These are phyloP conservation scores for Kodamaea ohmeri DNA, from an alignment of 1,139 yeast genomes.

Conservation along the genomic window DNA sequence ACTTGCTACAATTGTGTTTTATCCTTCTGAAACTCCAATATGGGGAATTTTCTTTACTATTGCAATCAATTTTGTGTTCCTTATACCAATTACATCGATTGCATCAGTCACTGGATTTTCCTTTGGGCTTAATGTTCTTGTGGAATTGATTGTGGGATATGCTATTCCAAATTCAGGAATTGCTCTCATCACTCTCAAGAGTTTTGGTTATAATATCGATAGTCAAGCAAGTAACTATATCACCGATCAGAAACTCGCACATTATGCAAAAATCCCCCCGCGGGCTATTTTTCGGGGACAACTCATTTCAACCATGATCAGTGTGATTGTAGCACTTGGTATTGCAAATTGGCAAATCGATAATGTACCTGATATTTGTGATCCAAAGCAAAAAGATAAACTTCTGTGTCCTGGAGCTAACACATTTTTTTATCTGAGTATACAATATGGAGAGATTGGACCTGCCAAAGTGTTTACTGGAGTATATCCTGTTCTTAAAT, in stretches of 20 bases:
- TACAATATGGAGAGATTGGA: conserved; percentile 66
- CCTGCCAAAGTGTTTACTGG: conserved; percentile 54
- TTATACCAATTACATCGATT: conserved; percentile 49
- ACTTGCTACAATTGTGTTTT: conserved; percentile 45
- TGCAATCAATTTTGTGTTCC: conserved; percentile 51
- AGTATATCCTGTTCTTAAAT: conserved; percentile 48
- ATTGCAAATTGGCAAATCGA: conserved; percentile 54
- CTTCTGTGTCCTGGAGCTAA: conserved; percentile 51
- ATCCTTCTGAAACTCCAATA: conserved; percentile 50
- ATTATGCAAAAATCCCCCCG: conserved; percentile 61
- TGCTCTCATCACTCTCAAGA: conserved; percentile 58
- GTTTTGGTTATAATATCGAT: conserved; percentile 58
- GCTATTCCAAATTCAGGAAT: conserved; percentile 63
- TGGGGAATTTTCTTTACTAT: conserved; percentile 60
- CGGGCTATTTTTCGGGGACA: conserved; percentile 61
- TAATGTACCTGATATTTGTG: conserved; percentile 48
- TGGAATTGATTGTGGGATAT: conserved; percentile 60
- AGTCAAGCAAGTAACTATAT: conserved; percentile 62
- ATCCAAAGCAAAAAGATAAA: conserved; percentile 35
- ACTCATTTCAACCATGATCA: conserved; percentile 42
- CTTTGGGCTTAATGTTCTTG: conserved; percentile 56
- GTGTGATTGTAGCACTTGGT: conserved; percentile 49
- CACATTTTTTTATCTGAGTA: conserved; percentile 52
- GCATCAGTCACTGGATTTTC: conserved; percentile 53
- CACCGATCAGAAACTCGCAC: conserved; percentile 58